Percentiles rank a stretch among this genome's conserved stretches.
Evolutionary conservation across 805 yeast genomes (phyloP).

Genomic region (Barnettozyma botsteinii): DNA sequence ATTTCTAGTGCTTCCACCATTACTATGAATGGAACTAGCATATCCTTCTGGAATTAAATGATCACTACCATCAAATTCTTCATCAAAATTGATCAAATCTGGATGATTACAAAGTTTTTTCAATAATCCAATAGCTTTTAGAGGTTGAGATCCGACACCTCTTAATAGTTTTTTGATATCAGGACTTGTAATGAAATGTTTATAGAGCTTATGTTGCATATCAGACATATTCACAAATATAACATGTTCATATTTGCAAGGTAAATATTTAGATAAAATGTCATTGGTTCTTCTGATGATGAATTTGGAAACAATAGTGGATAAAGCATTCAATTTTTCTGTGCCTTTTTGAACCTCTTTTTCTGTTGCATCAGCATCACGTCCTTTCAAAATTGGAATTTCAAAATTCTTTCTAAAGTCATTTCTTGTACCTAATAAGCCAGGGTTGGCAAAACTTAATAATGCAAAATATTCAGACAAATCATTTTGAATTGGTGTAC

Average conservation of each 20-base stretch:
- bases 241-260: slow-evolving; percentile 94
- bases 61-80: slow-evolving; percentile 69
- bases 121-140: slow-evolving; percentile 82
- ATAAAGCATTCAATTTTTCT: slow-evolving; percentile 59
- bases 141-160: slow-evolving; percentile 73
- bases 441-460: slow-evolving; percentile 90
- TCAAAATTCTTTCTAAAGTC: slow-evolving; percentile 88
- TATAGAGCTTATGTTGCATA: slow-evolving; percentile 66
- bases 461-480: slow-evolving; percentile 89
- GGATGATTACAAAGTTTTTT: slow-evolving; percentile 96
- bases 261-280: slow-evolving; percentile 86
- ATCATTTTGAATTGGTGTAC: slow-evolving; percentile 96
- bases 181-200: slow-evolving; percentile 71
- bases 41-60: slow-evolving; percentile 71
- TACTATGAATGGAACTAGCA: slow-evolving; percentile 33
- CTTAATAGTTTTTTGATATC: slow-evolving; percentile 62
- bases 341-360: slow-evolving; percentile 68
- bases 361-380: slow-evolving; percentile 88
- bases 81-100: slow-evolving; percentile 67
- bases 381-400: slow-evolving; percentile 67
- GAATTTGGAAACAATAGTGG: slow-evolving; percentile 75
- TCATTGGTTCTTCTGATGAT: slow-evolving; percentile 95
- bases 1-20: slow-evolving; percentile 41
- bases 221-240: slow-evolving; percentile 84
- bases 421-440: slow-evolving; percentile 73